A percentile compares a stretch with the other conserved stretches of the same genome.
Evolutionary conservation across 805 yeast species (phyloP).

Genomic region (Saccharomycopsis sp.): DNA sequence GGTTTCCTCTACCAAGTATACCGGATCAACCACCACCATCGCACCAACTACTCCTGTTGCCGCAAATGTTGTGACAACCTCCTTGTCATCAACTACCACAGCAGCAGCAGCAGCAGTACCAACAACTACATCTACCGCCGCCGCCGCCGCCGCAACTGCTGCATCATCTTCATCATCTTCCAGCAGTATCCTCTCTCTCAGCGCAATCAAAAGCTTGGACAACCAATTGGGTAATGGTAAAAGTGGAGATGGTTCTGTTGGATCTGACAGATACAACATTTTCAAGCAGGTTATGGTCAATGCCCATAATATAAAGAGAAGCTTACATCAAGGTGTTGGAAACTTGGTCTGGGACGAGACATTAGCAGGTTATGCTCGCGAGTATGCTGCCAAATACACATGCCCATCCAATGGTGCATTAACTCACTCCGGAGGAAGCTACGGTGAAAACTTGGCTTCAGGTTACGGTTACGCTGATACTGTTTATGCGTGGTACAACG

Average conservation of each 20-base stretch:
- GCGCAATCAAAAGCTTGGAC: constrained; percentile 22
- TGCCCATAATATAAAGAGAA: constrained; percentile 56
- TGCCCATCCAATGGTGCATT: constrained; percentile 46
- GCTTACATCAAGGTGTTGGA: constrained; percentile 41
- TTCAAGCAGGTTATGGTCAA: constrained; percentile 38
- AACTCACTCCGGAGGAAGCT: constrained; percentile 57
- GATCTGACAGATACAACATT: constrained; percentile 20
- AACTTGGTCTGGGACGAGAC: constrained; percentile 49
- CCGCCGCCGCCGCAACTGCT: constrained; percentile 24
- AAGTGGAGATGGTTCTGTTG: constrained; percentile 20
- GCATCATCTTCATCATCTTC: constrained; percentile 22
- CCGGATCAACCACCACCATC: too few relatives aligned
- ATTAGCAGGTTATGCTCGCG: constrained; percentile 48
- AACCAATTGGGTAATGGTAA: constrained; percentile 15
- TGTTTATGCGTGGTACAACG: constrained; percentile 72
- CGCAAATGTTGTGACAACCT: constrained; percentile 8
- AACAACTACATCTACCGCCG: constrained; percentile 19
- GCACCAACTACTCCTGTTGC: constrained; percentile 12
- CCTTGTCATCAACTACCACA: constrained; percentile 19
- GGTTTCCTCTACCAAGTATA: constrained; percentile 22
- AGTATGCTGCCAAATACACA: constrained; percentile 47
- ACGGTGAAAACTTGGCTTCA: constrained; percentile 79
- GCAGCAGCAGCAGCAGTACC: constrained; percentile 24
- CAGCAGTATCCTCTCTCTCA: constrained; percentile 22
- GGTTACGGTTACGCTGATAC: constrained; percentile 55